phyloP scores from a whole-genome alignment of 2,329 filamentous ascomycete genomes.

The Fusarium cicatricum region DNA sequence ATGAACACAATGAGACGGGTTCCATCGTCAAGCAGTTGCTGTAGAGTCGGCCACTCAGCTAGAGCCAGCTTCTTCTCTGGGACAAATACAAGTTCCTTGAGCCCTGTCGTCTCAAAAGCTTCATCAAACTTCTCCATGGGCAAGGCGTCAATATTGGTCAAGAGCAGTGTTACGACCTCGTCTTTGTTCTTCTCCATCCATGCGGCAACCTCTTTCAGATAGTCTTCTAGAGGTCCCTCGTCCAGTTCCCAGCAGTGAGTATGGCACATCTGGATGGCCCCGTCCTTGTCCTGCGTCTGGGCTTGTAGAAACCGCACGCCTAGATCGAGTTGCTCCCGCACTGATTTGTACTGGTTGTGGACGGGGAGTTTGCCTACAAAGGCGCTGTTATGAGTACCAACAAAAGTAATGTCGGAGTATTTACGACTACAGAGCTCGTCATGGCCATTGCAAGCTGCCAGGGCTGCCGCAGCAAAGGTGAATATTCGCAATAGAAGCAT shows the following conservation, averaged over 20 bases:
- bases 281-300: conserved; percentile 65
- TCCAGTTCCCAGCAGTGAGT: conserved; percentile 68
- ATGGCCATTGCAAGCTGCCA: conserved; percentile 64
- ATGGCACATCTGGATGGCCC: conserved; percentile 68
- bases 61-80: conserved; percentile 54
- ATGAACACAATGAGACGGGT: conserved; percentile 77
- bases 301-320: conserved; percentile 72
- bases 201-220: conserved; percentile 63
- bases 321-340: conserved; percentile 64
- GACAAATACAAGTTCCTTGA: conserved; percentile 65
- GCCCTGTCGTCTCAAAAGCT: conserved; percentile 62
- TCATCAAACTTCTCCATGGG: conserved; percentile 62
- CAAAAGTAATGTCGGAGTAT: conserved; percentile 68
- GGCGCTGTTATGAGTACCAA: conserved; percentile 71
- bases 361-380: conserved; percentile 65
- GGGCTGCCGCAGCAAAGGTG: conserved; percentile 23
- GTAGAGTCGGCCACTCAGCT: conserved; percentile 74
- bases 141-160: conserved; percentile 69
- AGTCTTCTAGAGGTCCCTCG: conserved; percentile 63
- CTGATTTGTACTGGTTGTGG: conserved; percentile 68
- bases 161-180: conserved; percentile 69
- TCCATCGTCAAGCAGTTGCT: conserved; percentile 67
- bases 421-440: conserved; percentile 61
- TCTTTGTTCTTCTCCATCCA: conserved; percentile 68
- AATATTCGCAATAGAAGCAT: conserved; percentile 32